Conservation (phyloP, 2,329 filamentous ascomycete genomes). For the Fusarium compactum region DNA sequence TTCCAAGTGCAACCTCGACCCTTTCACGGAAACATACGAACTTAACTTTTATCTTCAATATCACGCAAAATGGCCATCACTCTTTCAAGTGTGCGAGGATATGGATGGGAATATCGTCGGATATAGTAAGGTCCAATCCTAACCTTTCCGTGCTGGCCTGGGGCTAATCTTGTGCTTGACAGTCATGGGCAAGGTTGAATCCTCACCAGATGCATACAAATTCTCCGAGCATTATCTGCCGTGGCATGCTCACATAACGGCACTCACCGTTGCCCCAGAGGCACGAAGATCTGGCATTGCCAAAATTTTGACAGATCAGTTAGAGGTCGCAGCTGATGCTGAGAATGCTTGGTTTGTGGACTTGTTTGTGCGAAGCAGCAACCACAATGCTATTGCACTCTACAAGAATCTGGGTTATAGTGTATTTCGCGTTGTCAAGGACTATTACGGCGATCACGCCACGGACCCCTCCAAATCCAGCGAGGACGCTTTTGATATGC, state of each 20-base stretch:
- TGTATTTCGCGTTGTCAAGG: constrained; percentile 87
- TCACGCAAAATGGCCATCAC: constrained; percentile 92
- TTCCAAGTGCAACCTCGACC: constrained; percentile 95
- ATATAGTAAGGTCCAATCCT: constrained; percentile 75
- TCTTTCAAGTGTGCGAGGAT: constrained; percentile 93
- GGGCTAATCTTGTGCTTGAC: constrained; percentile 54
- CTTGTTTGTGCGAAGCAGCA: constrained; percentile 90
- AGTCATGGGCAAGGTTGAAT: constrained; percentile 98
- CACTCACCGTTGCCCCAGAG: constrained; percentile 89
- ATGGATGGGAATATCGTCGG: constrained; percentile 89
- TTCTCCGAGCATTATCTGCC: constrained; percentile 92
- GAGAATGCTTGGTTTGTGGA: constrained; percentile 95
- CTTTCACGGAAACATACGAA: constrained; percentile 97
- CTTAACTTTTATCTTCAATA: constrained; percentile 96
- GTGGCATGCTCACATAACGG: constrained; percentile 99
- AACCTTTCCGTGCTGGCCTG: constrained; percentile 3
- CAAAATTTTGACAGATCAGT: constrained; percentile 80
- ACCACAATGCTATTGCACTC: constrained; percentile 86
- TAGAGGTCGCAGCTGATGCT: constrained; percentile 85
- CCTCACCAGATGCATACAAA: constrained; percentile 79
- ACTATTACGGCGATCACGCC: constrained; percentile 92
- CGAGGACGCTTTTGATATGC: constrained; percentile 97
- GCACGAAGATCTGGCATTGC: constrained; percentile 90
- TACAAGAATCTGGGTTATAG: constrained; percentile 94
- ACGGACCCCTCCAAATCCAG: constrained; percentile 70